Evolutionary conservation across 179 eudicot species (phyloP).

Genomic region (Drosera spatulata): DNA sequence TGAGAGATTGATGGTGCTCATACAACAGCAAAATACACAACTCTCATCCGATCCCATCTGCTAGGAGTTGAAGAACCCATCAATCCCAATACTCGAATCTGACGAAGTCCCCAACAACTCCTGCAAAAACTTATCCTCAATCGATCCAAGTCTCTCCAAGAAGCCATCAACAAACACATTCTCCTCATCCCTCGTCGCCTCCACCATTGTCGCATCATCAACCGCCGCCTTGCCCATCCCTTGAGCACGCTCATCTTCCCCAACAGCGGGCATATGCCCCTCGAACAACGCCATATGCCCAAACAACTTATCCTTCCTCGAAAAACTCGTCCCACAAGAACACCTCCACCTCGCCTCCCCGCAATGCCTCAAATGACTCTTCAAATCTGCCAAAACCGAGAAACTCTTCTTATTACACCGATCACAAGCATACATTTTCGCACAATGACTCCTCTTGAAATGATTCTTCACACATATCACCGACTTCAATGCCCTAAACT

Average conservation of each 20-base stretch:
- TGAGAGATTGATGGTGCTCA: not conserved
- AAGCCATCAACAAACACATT: conserved; percentile 4
- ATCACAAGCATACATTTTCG: conserved; percentile 53
- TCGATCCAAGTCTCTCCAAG: conserved; percentile 1
- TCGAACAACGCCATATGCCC: conserved; percentile 61
- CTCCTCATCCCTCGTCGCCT: conserved; percentile 1
- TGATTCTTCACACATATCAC: conserved; percentile 77
- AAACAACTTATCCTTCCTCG: conserved; percentile 71
- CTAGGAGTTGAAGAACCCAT: not conserved
- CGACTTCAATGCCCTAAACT: conserved; percentile 62
- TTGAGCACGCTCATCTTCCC: not conserved
- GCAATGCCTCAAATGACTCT: conserved; percentile 60
- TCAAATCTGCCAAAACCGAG: conserved; percentile 58
- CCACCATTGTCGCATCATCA: not conserved
- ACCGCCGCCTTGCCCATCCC: too few species aligned
- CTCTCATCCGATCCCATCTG: not conserved
- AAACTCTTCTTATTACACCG: conserved; percentile 52
- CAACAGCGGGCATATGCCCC: conserved; percentile 57
- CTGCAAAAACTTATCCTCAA: conserved; percentile 2
- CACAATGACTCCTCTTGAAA: conserved; percentile 75
- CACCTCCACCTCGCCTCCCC: conserved; percentile 47
- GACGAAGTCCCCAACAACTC: conserved; percentile 3
- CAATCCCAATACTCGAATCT: not conserved
- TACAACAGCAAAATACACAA: too few species aligned
- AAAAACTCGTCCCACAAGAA: conserved; percentile 62